These are phyloP conservation scores for Coriolopsis trogii DNA, from an alignment of 1,284 basidiomycete species.

Conservation along the genomic window DNA sequence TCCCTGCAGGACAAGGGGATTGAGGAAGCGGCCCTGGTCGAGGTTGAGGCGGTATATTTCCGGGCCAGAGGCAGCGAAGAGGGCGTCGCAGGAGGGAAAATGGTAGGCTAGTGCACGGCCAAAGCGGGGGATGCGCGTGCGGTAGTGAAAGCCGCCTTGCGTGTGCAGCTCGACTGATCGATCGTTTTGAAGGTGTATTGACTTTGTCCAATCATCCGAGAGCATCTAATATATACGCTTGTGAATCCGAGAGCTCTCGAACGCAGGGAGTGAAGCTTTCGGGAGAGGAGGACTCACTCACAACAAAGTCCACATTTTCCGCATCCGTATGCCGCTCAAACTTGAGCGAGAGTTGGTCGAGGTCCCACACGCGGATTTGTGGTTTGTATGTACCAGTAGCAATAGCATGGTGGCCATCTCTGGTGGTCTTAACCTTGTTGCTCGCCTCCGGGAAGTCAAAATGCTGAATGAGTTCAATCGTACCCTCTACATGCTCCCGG, in stretches of 20 bases:
- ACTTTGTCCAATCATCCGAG: constrained; percentile 99
- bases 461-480: constrained; percentile 90
- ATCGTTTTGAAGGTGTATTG: constrained; percentile 95
- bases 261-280: background rate
- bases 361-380: constrained; percentile 95
- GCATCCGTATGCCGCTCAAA: constrained; percentile 96
- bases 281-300: constrained; percentile 60
- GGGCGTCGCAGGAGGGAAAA: constrained; percentile 55
- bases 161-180: constrained; percentile 95
- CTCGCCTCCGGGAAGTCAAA: constrained; percentile 98
- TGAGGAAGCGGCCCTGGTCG: constrained; percentile 93
- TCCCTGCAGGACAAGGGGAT: constrained; percentile 66
- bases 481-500: constrained; percentile 73
- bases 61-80: constrained; percentile 68
- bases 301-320: constrained; percentile 98
- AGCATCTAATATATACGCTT: constrained; percentile 64
- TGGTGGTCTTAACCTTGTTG: constrained; percentile 88
- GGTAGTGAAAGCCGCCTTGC: constrained; percentile 92
- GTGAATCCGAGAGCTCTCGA: background rate
- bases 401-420: constrained; percentile 90
- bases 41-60: constrained; percentile 96
- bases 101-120: constrained; percentile 89
- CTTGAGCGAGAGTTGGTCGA: constrained; percentile 92
- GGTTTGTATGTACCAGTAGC: constrained; percentile 99
- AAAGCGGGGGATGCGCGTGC: constrained; percentile 92